Evolutionary conservation across 306 rosid genomes (phyloP).

Genomic region (Prunus campanulata): DNA sequence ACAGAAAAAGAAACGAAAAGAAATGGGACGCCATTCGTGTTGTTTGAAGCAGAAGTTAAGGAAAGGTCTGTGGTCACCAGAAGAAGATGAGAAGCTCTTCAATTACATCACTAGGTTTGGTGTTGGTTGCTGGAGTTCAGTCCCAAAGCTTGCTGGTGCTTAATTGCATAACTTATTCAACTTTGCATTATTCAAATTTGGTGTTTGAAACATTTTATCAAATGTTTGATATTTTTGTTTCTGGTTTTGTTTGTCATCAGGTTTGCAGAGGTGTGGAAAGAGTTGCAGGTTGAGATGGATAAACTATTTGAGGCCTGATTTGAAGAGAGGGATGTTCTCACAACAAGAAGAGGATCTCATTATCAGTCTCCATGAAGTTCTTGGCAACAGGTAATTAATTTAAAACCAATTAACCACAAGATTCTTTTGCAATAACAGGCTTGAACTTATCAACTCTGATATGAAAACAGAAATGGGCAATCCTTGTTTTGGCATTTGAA

Average conservation of each 20-base stretch:
- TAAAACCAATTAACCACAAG: not conserved
- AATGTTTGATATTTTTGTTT: conserved; percentile 13
- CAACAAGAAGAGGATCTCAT: conserved; percentile 87
- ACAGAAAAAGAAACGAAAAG: not conserved
- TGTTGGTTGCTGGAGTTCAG: conserved; percentile 97
- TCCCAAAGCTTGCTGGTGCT: conserved; percentile 86
- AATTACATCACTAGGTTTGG: conserved; percentile 82
- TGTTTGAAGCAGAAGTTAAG: conserved; percentile 75
- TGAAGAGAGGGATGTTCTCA: conserved; percentile 86
- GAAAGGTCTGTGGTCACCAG: conserved; percentile 94
- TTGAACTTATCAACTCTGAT: not conserved
- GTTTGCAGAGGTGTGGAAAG: conserved; percentile 89
- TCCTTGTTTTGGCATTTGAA: not conserved
- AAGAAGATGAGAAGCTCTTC: conserved; percentile 94
- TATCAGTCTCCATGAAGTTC: conserved; percentile 73
- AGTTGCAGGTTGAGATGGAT: conserved; percentile 95
- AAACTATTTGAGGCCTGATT: conserved; percentile 88
- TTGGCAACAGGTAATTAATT: conserved; percentile 68
- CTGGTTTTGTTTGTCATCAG: conserved; percentile 28
- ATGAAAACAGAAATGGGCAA: conserved; percentile 9
- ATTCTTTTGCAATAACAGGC: no score
- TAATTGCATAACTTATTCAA: not conserved
- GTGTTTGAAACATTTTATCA: not conserved
- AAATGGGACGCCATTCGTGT: conserved; percentile 90
- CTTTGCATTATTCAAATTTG: not conserved